A percentile compares a stretch with the other conserved stretches of the same genome.
phyloP scores from a whole-genome alignment of 148 eudicot genomes.

The Rheum nobile region DNA sequence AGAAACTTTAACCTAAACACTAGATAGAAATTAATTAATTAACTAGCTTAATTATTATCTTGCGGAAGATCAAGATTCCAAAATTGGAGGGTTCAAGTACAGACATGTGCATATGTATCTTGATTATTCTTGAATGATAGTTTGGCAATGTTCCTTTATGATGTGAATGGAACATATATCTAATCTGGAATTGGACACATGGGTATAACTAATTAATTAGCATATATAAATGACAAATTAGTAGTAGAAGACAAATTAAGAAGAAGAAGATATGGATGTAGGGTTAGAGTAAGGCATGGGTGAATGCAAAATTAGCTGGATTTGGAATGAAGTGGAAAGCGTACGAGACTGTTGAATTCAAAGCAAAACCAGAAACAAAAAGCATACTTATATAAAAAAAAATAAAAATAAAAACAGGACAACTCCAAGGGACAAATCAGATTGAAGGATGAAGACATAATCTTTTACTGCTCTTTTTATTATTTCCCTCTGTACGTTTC shows the following conservation, averaged over 20 bases:
- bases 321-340: slow-evolving; percentile 1
- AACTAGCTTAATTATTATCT: background rate
- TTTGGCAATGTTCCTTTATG: background rate
- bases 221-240: background rate
- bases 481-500: background rate
- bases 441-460: background rate
- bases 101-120: background rate
- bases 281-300: background rate
- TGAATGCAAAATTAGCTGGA: slow-evolving; percentile 6
- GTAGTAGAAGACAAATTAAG: background rate
- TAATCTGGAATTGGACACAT: background rate
- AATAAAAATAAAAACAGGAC: background rate
- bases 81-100: background rate
- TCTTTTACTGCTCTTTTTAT: background rate
- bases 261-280: background rate
- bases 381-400: too few relatives aligned
- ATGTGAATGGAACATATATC: background rate
- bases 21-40: background rate
- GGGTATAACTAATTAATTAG: background rate
- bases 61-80: too few relatives aligned
- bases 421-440: slow-evolving; percentile 1
- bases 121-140: background rate
- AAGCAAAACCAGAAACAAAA: background rate
- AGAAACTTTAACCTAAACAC: background rate
- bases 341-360: slow-evolving; percentile 2